Evolutionary conservation across 106 monocot species (phyloP), one percentile per base, ranked within the genome.

Genomic region (Dactylorhiza incarnata): DNA sequence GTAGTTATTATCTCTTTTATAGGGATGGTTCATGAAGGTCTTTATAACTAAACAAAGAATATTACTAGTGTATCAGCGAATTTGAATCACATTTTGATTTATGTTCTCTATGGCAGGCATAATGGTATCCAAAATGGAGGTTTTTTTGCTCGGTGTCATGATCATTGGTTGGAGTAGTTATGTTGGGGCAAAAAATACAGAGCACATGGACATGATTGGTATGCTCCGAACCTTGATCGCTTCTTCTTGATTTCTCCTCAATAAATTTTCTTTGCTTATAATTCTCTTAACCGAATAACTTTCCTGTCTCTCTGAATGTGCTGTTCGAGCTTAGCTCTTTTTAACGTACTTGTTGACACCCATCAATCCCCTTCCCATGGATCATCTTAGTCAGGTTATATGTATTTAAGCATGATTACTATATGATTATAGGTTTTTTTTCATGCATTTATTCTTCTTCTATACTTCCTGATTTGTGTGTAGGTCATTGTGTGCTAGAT

Each of bases 131-230:
- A 70, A 70, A 46, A 14, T 46, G 17, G 69, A 44, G 11, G 16
- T 70, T 70, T 15, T 46, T 70, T 45, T 70, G 45, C 69, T 70
- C n/a, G n/a, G 14, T 70, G 45, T 70, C 69, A 46, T 70, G 69
- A 7, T 70, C 45, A 44, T 70, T 70, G 16, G 17, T 9, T 46
- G 17, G 12, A 44, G 15, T 59, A 20, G 45, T 70, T 46, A 46
- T 12, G 19, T 16, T n/a, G 45, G 45, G 0, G 69, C 69, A 44
- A 70, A 19, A 16, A 70, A 46, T 44, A 25, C 46, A 25, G 17
- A 70, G 6, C 46, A 46, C 46, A n/a, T 17, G 3, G 43, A 70
- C 11, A n/a, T 70, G 0, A 46, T 46, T 14, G 69, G 69, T 70
- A 70, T 45, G 22, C 16, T 46, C 5, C 0, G 20, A 22, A 59